phyloP scores from a whole-genome alignment of 495 filamentous ascomycete genomes.

The Neurospora sublineolata region DNA sequence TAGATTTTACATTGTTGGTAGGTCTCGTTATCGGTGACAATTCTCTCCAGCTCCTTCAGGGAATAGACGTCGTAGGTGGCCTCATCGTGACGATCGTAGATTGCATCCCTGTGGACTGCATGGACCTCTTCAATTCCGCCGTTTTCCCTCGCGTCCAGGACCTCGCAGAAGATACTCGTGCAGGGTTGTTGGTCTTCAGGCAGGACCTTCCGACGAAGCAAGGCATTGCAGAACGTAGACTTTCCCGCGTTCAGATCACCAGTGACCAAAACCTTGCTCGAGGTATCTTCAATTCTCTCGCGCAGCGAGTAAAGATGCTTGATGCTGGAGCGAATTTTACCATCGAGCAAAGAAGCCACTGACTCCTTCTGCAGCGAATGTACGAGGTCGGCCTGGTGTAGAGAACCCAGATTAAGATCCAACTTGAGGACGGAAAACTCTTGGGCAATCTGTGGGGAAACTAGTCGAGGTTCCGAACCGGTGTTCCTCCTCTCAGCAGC shows the following conservation, averaged over 20 bases:
- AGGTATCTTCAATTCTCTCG: conserved; percentile 92
- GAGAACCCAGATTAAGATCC: conserved; percentile 76
- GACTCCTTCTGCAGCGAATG: conserved; percentile 93
- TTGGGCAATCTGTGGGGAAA: conserved; percentile 87
- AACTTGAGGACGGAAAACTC: conserved; percentile 93
- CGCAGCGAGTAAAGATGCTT: conserved; percentile 77
- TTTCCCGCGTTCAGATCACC: conserved; percentile 96
- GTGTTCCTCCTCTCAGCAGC: conserved; percentile 43
- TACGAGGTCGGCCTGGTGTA: conserved; percentile 82
- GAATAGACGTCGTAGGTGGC: conserved; percentile 81
- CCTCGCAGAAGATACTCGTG: conserved; percentile 96
- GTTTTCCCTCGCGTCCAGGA: conserved; percentile 85
- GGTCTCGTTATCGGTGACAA: conserved; percentile 74
- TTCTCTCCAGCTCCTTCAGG: conserved; percentile 66
- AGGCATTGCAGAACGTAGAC: conserved; percentile 95
- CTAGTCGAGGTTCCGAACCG: conserved; percentile 54
- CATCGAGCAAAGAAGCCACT: conserved; percentile 80
- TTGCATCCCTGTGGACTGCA: conserved; percentile 67
- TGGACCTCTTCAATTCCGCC: conserved; percentile 87
- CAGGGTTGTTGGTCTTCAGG: conserved; percentile 98
- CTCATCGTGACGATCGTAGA: conserved; percentile 84
- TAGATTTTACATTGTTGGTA: conserved; percentile 97
- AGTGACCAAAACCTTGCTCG: conserved; percentile 95
- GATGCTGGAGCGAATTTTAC: conserved; percentile 85
- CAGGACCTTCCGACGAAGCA: conserved; percentile 81